Evolutionary conservation across 352 stramenopile genomes (phyloP).

Genomic region (Globisporangium canariense): DNA sequence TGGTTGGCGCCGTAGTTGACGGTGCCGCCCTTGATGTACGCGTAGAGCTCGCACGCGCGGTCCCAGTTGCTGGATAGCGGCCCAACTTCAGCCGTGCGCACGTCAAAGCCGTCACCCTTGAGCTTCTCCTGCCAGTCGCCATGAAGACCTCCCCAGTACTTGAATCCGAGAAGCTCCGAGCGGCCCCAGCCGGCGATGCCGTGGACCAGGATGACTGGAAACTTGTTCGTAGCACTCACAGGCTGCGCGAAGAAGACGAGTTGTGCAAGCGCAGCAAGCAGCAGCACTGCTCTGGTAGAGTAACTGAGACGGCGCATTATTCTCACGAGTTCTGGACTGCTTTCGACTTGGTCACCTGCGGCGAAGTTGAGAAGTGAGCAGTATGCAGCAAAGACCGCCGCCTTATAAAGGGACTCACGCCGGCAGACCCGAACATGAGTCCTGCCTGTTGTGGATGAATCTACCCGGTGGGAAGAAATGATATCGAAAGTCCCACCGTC

Average conservation of each 20-base stretch:
- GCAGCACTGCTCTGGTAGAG: background rate
- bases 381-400: too few species aligned
- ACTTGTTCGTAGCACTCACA: conserved; percentile 11
- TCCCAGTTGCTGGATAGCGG: conserved; percentile 47
- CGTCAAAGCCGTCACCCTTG: conserved; percentile 27
- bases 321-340: too few species aligned
- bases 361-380: too few species aligned
- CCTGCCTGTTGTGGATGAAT: too few species aligned
- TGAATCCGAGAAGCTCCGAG: conserved; percentile 26
- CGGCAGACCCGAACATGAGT: too few species aligned
- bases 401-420: too few species aligned
- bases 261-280: background rate
- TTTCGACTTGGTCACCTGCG: too few species aligned
- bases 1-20: conserved; percentile 45
- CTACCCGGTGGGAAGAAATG: too few species aligned
- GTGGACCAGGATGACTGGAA: conserved; percentile 38
- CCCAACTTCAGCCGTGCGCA: conserved; percentile 28
- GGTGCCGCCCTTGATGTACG: conserved; percentile 39
- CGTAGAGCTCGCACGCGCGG: conserved; percentile 46
- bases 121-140: conserved; percentile 32
- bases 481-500: too few species aligned
- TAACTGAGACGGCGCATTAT: too few species aligned
- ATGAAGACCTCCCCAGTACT: conserved; percentile 39
- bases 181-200: conserved; percentile 34
- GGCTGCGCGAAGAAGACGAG: background rate